Base-by-base conservation (phyloP, 352 stramenopile genomes). In the Globisporangium cystogenes region DNA sequence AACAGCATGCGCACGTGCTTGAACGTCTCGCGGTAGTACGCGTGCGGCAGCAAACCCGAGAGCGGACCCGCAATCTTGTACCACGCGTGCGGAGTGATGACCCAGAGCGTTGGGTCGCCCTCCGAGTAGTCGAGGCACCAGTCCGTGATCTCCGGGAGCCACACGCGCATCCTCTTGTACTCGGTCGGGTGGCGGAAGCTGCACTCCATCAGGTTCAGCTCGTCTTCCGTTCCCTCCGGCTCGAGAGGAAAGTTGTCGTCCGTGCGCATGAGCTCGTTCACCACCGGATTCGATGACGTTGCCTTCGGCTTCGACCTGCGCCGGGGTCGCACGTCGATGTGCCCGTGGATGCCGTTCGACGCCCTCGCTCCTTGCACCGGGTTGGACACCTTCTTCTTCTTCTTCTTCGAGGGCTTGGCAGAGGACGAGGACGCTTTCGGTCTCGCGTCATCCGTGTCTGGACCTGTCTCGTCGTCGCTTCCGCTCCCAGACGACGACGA, bases 51-150 rank as follows among this genome's bases (percentile, higher is more conserved):
- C 57, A 93, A 58, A 7, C 83, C 83, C 1, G 83, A 90, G 27
- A 93, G 57, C 7, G 83, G 80, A 3, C 83, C 83, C 27, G 78
- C 83, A 47, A 93, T 86, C 53, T 93, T 93, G 64, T 93, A 93
- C 83, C 83, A 93, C 1, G 83, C 74, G 54, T 81, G 62, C 14
- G 72, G 70, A n/a, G 83, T 93, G 48, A 93, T 80, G 24, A 93
- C 78, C 83, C 83, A 93, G 24, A 93, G 52, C 10, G 83, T 93
- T 24, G 83, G 83, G 52, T 93, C 83, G 16, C 83, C 83, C 52
- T 93, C 80, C 18, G 80, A 82, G 52, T 90, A 93, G 45, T 93
- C 83, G n/a, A 93, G 60, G 57, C 83, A 93, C 83, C 83, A 93
- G 54, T 93, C 83, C 7, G 78, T 86, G 51, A 93, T 91, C 62